Evolutionary conservation across 495 filamentous ascomycete genomes (phyloP), one percentile per base, ranked within the genome.

Genomic region (Amphirosellinia nigrospora): DNA sequence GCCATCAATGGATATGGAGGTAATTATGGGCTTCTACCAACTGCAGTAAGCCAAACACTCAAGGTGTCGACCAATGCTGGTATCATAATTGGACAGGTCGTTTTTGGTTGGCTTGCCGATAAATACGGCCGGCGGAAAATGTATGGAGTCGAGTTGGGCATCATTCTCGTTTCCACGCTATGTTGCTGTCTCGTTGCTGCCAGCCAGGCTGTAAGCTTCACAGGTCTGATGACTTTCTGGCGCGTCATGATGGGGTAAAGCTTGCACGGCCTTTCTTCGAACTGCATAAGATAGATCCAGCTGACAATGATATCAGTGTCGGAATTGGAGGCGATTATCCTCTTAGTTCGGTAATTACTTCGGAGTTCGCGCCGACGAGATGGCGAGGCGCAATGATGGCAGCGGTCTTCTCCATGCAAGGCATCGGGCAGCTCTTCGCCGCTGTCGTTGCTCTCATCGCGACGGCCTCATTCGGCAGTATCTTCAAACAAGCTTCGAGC

Each of bases 341-440:
- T 0, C 81, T 94, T 30, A 90, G 87, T n/a, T 88, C 89, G 0
- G 88, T 93, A 65, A 94, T 96, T 71, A 94, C 91, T 15, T 91
- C 92, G 3, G 92, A 94, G 87, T 94, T 93, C 77, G 92, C 92
- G 26, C 93, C 91, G 5, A 94, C 92, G 58, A 91, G 93, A 77
- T 93, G 91, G 90, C 86, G 93, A 65, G 93, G 93, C 61, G 91
- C 90, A 56, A 95, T 97, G 93, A 93, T 97, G 90, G 92, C 87
- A 16, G 85, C 91, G 8, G 93, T 97, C 43, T 96, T 97, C 74
- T 90, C 92, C 39, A 95, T 94, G 90, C 93, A 96, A 75, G 92
- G 92, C 45, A 85, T 93, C 67, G 93, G 93, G 56, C 86, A 94
- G 76, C 84, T 94, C 60, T 83, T 83, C 6, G 92, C 90, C 48